These are phyloP conservation scores for Globisporangium sylvaticum DNA, from an alignment of 352 stramenopile genomes.

Conservation along the genomic window DNA sequence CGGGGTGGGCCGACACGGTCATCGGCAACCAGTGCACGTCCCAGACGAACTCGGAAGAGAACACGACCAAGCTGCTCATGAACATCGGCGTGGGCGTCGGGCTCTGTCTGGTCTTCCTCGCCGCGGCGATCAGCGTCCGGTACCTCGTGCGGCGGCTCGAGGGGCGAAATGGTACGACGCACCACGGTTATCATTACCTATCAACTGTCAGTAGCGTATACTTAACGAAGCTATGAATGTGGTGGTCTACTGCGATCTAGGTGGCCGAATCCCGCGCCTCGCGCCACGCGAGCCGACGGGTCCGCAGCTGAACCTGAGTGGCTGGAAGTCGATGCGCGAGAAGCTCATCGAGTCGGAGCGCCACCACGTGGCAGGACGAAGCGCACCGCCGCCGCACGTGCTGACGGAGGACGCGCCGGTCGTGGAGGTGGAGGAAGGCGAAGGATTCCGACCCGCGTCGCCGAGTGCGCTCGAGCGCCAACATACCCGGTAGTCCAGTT, in stretches of 20 bases:
- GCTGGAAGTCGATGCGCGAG: constrained; percentile 52
- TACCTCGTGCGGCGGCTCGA: constrained; percentile 11
- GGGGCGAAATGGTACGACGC: constrained; percentile 9
- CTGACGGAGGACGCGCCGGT: constrained; percentile 2
- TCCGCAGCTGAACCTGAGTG: constrained; percentile 36
- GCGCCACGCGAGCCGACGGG: constrained; percentile 17
- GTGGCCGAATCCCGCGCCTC: background rate
- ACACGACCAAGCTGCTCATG: background rate
- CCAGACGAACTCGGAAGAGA: background rate
- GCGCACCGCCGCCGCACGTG: constrained; percentile 13
- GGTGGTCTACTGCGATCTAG: background rate
- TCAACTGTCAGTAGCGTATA: background rate
- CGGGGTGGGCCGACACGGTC: constrained; percentile 20
- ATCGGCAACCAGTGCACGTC: constrained; percentile 27
- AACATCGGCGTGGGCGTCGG: constrained; percentile 9
- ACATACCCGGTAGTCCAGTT: background rate
- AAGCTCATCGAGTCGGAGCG: constrained; percentile 50
- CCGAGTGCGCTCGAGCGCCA: constrained; percentile 15
- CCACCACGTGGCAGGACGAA: constrained; percentile 19
- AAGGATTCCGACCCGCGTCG: constrained; percentile 23
- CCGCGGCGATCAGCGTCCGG: constrained; percentile 9
- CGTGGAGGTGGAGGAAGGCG: constrained; percentile 23
- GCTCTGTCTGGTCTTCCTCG: constrained; percentile 9
- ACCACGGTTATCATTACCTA: background rate
- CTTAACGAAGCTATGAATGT: background rate